Conservation (phyloP, 2,329 filamentous ascomycete species). For the Aspergillus tubingensis region DNA sequence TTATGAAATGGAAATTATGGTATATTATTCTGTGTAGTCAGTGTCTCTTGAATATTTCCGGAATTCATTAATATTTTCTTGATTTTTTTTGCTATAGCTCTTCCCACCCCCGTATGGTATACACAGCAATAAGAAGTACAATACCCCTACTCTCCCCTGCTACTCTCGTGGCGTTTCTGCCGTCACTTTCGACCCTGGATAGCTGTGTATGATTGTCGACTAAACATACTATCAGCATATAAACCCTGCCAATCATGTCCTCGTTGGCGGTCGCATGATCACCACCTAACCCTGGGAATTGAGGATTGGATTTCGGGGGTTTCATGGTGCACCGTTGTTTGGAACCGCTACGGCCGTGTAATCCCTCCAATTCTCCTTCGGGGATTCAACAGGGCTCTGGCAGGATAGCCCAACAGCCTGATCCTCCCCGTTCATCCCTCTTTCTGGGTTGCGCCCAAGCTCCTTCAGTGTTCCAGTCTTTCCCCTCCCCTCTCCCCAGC, state of each 20-base stretch:
- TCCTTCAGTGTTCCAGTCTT: constrained; percentile 1
- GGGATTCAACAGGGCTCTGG: not conserved
- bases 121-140: not conserved
- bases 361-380: constrained; percentile 4
- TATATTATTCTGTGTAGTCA: too few species aligned
- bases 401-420: not conserved
- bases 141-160: too few species aligned
- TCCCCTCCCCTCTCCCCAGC: not conserved
- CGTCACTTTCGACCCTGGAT: too few species aligned
- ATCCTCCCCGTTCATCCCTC: not conserved
- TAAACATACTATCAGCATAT: not conserved
- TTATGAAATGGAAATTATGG: too few species aligned
- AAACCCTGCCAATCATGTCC: not conserved
- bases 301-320: not conserved
- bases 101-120: not conserved
- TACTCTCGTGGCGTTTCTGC: too few species aligned
- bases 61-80: too few species aligned
- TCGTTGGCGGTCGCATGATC: not conserved
- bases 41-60: too few species aligned
- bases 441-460: not conserved
- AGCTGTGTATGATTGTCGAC: too few species aligned
- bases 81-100: too few species aligned
- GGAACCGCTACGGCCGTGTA: not conserved
- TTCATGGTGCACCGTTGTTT: not conserved
- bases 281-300: not conserved